Conservation (phyloP, 306 rosid species). For the Dalbergia oliveri region DNA sequence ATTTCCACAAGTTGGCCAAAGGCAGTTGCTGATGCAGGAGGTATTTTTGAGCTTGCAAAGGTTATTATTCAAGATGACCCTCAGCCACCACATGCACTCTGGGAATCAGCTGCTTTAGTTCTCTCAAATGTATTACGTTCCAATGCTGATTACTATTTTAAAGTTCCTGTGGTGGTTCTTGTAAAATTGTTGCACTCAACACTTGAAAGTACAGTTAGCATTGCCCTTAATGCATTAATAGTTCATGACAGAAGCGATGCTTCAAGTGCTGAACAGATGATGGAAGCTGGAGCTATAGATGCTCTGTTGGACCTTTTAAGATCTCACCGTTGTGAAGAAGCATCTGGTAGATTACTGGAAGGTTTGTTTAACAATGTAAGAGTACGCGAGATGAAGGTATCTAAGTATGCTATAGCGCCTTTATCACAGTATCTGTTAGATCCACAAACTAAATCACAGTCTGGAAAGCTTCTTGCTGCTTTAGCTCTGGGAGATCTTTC, state of each 20-base stretch:
- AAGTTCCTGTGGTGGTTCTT: conserved; percentile 95
- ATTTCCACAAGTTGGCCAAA: conserved; percentile 93
- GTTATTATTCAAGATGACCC: conserved; percentile 98
- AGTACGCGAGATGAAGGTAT: conserved; percentile 90
- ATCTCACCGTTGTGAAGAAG: conserved; percentile 97
- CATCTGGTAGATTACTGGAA: conserved; percentile 87
- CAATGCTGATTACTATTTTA: conserved; percentile 84
- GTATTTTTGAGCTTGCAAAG: conserved; percentile 93
- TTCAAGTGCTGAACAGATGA: conserved; percentile 88
- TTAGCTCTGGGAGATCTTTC: conserved; percentile 93
- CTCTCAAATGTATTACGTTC: conserved; percentile 82
- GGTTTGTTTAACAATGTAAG: conserved; percentile 86
- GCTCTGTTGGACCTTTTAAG: conserved; percentile 84
- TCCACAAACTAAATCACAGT: conserved; percentile 84
- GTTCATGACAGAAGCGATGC: conserved; percentile 83
- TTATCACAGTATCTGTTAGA: conserved; percentile 92
- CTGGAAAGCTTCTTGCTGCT: conserved; percentile 95
- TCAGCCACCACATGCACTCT: conserved; percentile 86
- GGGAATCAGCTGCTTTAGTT: conserved; percentile 98
- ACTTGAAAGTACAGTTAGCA: conserved; percentile 71
- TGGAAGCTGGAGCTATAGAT: conserved; percentile 91
- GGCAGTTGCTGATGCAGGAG: conserved; percentile 98
- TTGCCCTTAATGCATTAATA: conserved; percentile 80
- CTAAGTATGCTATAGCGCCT: conserved; percentile 93
- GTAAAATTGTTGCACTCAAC: conserved; percentile 93